Percentiles rank a stretch among this genome's conserved stretches.
These are phyloP conservation scores for Amyloporia xantha DNA, from an alignment of 768 basidiomycete genomes.

Conservation along the genomic window DNA sequence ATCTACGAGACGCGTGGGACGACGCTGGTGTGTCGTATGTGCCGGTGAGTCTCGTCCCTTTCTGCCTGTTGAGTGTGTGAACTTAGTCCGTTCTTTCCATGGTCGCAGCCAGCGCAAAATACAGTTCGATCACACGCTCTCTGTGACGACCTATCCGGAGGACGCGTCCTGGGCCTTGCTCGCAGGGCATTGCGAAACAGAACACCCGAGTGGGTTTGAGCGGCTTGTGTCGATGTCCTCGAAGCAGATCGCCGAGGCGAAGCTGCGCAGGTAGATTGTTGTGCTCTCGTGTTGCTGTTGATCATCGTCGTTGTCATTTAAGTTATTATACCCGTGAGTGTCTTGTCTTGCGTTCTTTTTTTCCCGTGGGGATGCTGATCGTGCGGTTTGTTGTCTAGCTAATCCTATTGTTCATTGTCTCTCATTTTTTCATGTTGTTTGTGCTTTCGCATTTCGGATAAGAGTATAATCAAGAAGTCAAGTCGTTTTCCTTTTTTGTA, in stretches of 20 bases:
- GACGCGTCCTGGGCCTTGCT: constrained; percentile 11
- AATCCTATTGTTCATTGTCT: too few relatives aligned
- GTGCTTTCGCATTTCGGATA: too few relatives aligned
- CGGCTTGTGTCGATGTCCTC: constrained; percentile 7
- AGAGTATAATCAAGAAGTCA: too few relatives aligned
- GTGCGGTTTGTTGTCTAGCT: too few relatives aligned
- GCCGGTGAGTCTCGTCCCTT: constrained; percentile 13
- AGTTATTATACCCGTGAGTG: too few relatives aligned
- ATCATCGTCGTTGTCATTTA: background rate
- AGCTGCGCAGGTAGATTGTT: background rate
- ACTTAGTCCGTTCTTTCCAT: background rate
- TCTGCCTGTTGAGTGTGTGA: too few relatives aligned
- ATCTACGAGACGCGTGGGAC: constrained; percentile 10
- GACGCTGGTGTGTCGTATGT: constrained; percentile 13
- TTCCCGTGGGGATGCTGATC: too few relatives aligned
- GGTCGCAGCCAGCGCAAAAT: background rate
- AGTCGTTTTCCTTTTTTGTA: too few relatives aligned
- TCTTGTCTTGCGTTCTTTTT: too few relatives aligned
- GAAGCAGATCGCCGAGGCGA: constrained; percentile 7
- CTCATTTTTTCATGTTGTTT: too few relatives aligned
- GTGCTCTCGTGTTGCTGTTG: background rate
- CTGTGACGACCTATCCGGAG: background rate
- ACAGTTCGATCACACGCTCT: background rate
- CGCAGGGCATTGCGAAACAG: constrained; percentile 12
- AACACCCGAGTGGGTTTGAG: constrained; percentile 13